Evolutionary conservation across 306 rosid species (phyloP), one percentile per base, ranked within the genome.

Genomic region (Betula pendula): DNA sequence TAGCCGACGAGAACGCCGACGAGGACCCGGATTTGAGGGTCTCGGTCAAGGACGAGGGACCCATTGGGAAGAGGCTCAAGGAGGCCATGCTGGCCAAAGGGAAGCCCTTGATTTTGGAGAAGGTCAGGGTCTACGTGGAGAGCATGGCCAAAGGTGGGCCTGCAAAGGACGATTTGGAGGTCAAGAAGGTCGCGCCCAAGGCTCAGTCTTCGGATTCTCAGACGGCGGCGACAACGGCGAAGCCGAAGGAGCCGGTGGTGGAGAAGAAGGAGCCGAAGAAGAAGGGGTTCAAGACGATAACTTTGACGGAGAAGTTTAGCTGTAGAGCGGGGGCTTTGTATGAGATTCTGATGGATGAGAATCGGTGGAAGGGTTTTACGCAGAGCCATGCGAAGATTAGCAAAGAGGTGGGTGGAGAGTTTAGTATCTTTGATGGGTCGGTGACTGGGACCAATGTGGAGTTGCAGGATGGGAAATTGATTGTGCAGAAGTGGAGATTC

Each of bases 331-430:
- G 75, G 58, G 81, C 88, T 83, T 24, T 95, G 82, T 95, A 45
- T 81, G 99, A 95, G 89, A 95, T 95, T 75, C 68, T 95, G 88
- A 85, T 95, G 97, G 99, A 95, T 77, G 99, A 95, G 79, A 95
- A 95, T 74, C 87, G 98, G 74, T 95, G 99, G 99, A 92, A 87
- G 77, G 99, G 99, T 9, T 92, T 95, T 38, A 91, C 96, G 6
- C 96, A 89, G 87, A 95, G 99, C 69, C 87, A 89, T 89, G 96
- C 99, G 0, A 91, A 67, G 84, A 95, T 95, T 68, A 95, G 92
- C 68, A 95, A 92, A 63, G 97, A 89, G 76, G 97, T 91, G 69
- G 97, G 96, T 47, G 99, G 97, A 12, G 97, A 91, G n/a, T 75
- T 95, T 35, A 87, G 80, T 33, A 87, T 95, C 49, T 95, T 95